Percentiles rank a stretch among this genome's conserved stretches.
Conservation (phyloP, 305 asterid species). For the Fraxinus albicans region DNA sequence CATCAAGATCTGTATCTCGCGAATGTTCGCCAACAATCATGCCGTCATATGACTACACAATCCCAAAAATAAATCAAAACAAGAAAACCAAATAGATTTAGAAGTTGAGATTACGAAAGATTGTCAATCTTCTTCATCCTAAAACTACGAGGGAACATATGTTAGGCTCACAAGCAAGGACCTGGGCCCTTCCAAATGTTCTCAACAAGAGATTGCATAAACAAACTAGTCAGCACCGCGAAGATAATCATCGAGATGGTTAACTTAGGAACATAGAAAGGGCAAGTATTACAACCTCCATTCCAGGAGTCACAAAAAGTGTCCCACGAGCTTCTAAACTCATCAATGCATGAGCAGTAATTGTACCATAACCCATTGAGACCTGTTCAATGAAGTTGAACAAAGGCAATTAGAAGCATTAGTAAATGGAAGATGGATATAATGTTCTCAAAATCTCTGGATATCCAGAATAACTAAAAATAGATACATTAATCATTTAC, state of each 20-base stretch:
- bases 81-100: neutral
- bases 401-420: constrained; percentile 23
- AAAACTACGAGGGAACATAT: neutral
- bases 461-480: constrained; percentile 5
- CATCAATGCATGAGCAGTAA: constrained; percentile 86
- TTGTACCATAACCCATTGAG: constrained; percentile 82
- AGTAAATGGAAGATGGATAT: constrained; percentile 1
- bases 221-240: neutral
- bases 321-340: constrained; percentile 94
- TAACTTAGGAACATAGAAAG: neutral
- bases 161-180: neutral
- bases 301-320: constrained; percentile 88
- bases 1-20: constrained; percentile 96
- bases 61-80: constrained; percentile 7
- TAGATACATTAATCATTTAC: neutral
- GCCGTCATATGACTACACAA: constrained; percentile 91
- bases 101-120: constrained; percentile 11
- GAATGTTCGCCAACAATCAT: constrained; percentile 99
- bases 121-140: constrained; percentile 17
- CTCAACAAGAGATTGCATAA: neutral
- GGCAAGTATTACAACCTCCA: constrained; percentile 58
- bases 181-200: neutral
- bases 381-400: constrained; percentile 54
- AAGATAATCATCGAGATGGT: neutral
- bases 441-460: constrained; percentile 4